Base-by-base conservation (phyloP, 2,329 filamentous ascomycete species). In the Neonectria faginata region DNA sequence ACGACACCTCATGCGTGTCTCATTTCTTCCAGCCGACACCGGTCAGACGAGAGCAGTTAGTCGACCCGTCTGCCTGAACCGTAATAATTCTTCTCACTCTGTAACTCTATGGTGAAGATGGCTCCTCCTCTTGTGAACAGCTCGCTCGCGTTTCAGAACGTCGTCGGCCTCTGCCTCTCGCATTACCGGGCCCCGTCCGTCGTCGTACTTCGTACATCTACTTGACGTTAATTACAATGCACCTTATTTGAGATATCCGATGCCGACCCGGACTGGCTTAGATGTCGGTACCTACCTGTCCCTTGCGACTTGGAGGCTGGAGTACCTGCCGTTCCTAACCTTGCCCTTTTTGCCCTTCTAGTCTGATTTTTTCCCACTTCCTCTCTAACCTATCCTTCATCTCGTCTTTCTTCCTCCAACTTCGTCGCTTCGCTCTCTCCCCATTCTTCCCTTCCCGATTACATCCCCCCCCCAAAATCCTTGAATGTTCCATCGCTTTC, bases 141-240 rank as follows among this genome's bases (percentile, higher is more conserved):
- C 36, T 39, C 36, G 31, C 31, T 60, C 57, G 51, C 42, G 57
- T 60, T 60, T 60, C 57, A 60, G 48, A 52, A n/a, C 29, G 45
- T 55, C 60, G 25, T 27, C 48, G 65, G 22, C 5, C 25, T 25
- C 25, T 25, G 25, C 25, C 25, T 25, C 25, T 25, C 25, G 25
- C 25, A 6, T 25, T 25, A 25, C 25, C 25, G 5, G 25, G 5
- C 25, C 25, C 25, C 25, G 25, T 25, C 54, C 57, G 14, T 12
- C 51, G 41, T 60, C n/a, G 48, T 20, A 20, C 48, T 10, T 59
- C 47, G 18, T 53, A 39, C 27, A 59, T 58, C 36, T 47, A 60
- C 57, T 44, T 53, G 31, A 55, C 31, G 55, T 60, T 42, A 20
- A 60, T 60, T 51, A 47, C 57, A 33, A 47, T 16, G 50, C 50